A percentile compares a stretch with the other conserved stretches of the same genome.
phyloP scores from a whole-genome alignment of 2,329 filamentous ascomycete genomes.

The Cladosporium sp. region DNA sequence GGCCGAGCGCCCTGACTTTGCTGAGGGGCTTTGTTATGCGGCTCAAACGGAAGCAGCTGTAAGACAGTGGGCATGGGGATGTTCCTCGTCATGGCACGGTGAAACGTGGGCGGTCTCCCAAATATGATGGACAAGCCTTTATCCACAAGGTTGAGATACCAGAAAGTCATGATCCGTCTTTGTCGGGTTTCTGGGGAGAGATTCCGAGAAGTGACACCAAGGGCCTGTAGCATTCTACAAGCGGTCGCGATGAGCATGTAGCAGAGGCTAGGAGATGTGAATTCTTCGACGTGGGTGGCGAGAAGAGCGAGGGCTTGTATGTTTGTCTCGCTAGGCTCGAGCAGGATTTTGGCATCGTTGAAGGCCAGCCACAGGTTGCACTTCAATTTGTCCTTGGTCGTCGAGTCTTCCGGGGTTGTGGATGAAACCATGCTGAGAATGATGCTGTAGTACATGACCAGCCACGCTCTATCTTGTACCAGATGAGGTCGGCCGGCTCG shows the following conservation, averaged over 20 bases:
- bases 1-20: not conserved
- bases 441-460: slow-evolving; percentile 25
- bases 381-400: slow-evolving; percentile 16
- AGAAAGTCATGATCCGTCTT: slow-evolving; percentile 21
- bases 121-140: slow-evolving; percentile 21
- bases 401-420: slow-evolving; percentile 6
- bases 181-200: slow-evolving; percentile 17
- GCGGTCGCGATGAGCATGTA: slow-evolving; percentile 23
- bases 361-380: slow-evolving; percentile 25
- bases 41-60: slow-evolving; percentile 17
- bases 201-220: slow-evolving; percentile 18
- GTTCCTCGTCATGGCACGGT: slow-evolving; percentile 17
- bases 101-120: slow-evolving; percentile 20
- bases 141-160: slow-evolving; percentile 23
- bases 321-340: slow-evolving; percentile 21
- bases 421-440: slow-evolving; percentile 16
- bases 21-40: slow-evolving; percentile 8
- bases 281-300: slow-evolving; percentile 21
- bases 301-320: slow-evolving; percentile 23
- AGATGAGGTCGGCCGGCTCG: slow-evolving; percentile 12
- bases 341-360: slow-evolving; percentile 21
- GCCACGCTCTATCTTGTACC: slow-evolving; percentile 20
- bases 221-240: slow-evolving; percentile 23
- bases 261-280: slow-evolving; percentile 22
- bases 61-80: slow-evolving; percentile 19